Evolutionary conservation across 768 basidiomycete species (phyloP), one percentile per base, ranked within the genome.

Genomic region (Mycena rosella): DNA sequence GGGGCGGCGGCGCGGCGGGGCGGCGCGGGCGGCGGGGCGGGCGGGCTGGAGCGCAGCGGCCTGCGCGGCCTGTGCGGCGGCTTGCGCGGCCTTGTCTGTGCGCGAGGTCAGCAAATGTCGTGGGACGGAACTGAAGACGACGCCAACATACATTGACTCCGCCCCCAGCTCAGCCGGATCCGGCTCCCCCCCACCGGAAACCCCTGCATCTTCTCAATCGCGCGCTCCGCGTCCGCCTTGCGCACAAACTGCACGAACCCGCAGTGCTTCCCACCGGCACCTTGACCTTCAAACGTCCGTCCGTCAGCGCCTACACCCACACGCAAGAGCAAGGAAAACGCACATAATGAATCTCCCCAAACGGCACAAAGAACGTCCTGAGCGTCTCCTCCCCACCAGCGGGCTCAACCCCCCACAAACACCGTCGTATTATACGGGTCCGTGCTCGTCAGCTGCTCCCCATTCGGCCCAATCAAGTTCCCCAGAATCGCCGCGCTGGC

Each of bases 371-470:
- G 79, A 96, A 96, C 4, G 94, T 94, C 77, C 94, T 85, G 74
- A 98, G 79, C 3, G 95, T 96, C 52, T 97, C 96, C 80, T 97
- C 96, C 91, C 90, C 48, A 98, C 96, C 65, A 96, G 79, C 20
- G 94, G 94, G 13, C 93, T 94, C 58, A 97, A 76, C 96, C 96
- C 27, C 96, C 96, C 22, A 98, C 96, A 69, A 98, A 98, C 7
- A 95, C 96, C 2, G 96, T 98, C 17, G 96, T 96, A 74, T 97
- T 98, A 75, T 96, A 95, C n/a, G 96, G 96, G 74, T 97, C 96
- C 24, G 91, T 94, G 26, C 92, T 93, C 30, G 93, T 94, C 69
- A 95, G 82, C 77, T 94, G 89, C 80, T 95, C 91, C 63, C 93
- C 94, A 68, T 95, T 94, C 0, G 92, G 93, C 24, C 94, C 94